phyloP scores from a whole-genome alignment of 1,139 yeast species.

The Scheffersomyces illinoinensis region DNA sequence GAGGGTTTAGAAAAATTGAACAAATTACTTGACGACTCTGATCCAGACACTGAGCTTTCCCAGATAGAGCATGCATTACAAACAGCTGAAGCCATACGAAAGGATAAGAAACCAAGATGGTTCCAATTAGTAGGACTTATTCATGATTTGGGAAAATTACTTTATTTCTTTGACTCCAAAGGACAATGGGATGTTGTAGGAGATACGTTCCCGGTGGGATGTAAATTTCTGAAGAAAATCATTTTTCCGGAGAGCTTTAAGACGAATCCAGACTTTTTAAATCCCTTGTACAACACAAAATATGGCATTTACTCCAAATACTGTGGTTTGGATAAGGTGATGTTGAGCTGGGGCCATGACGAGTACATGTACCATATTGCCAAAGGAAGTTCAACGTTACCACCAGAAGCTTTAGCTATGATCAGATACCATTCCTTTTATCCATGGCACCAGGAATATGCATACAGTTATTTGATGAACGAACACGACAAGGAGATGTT shows the following conservation, averaged over 20 bases:
- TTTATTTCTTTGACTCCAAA: constrained; percentile 68
- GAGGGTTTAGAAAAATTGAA: constrained; percentile 66
- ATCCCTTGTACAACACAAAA: constrained; percentile 66
- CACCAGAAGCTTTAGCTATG: constrained; percentile 71
- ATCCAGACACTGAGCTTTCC: constrained; percentile 73
- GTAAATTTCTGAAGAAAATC: constrained; percentile 59
- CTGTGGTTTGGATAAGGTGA: constrained; percentile 69
- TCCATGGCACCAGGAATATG: constrained; percentile 76
- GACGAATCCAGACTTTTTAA: constrained; percentile 59
- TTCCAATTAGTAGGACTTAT: constrained; percentile 73
- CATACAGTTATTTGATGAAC: constrained; percentile 65
- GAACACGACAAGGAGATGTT: constrained; percentile 63
- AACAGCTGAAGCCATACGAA: constrained; percentile 73
- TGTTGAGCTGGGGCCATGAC: constrained; percentile 81
- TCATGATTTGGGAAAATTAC: constrained; percentile 69
- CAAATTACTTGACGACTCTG: constrained; percentile 66
- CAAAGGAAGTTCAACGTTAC: constrained; percentile 60
- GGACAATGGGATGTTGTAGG: constrained; percentile 89
- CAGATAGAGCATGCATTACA: constrained; percentile 77
- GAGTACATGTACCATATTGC: constrained; percentile 78
- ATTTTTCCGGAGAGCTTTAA: constrained; percentile 63
- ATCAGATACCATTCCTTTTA: constrained; percentile 74
- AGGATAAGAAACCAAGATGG: constrained; percentile 73
- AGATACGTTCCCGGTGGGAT: constrained; percentile 76
- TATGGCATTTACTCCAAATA: constrained; percentile 65